Conservation (phyloP, 2,329 filamentous ascomycete species). For the Arachnopeziza araneosa region DNA sequence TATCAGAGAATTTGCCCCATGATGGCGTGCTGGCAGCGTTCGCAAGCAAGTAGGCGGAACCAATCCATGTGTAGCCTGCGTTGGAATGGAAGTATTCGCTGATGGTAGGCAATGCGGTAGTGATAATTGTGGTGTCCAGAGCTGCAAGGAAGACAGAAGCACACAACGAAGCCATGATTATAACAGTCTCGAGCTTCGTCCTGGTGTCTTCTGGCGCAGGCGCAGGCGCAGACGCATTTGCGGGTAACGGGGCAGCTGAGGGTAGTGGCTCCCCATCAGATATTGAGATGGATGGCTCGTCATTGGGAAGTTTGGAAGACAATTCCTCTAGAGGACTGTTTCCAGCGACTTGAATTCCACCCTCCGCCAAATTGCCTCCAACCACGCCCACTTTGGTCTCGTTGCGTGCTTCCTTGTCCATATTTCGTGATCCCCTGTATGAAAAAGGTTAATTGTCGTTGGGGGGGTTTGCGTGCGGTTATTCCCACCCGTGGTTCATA, state of each 20-base stretch:
- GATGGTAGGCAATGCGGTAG: constrained; percentile 57
- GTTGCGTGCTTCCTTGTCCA: constrained; percentile 4
- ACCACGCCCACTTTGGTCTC: background rate
- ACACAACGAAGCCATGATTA: constrained; percentile 31
- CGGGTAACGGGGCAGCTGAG: background rate
- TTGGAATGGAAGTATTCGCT: constrained; percentile 45
- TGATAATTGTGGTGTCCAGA: constrained; percentile 47
- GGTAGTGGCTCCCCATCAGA: background rate
- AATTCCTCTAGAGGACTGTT: background rate
- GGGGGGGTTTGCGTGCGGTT: background rate
- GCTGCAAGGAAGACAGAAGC: constrained; percentile 30
- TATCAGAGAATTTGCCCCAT: constrained; percentile 60
- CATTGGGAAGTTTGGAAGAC: background rate
- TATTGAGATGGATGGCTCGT: background rate
- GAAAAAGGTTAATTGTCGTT: background rate
- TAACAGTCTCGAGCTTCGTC: constrained; percentile 26
- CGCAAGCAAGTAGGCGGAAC: constrained; percentile 65
- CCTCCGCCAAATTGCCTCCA: background rate
- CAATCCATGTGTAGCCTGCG: constrained; percentile 66
- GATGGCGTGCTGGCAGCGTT: constrained; percentile 58
- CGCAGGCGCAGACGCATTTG: background rate
- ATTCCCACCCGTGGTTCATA: background rate
- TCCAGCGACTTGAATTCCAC: background rate
- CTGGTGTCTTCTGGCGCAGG: constrained; percentile 23
- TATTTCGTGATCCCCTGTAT: background rate